Base-by-base conservation (phyloP, 1,284 basidiomycete species). In the Cryptococcus hybrid region DNA sequence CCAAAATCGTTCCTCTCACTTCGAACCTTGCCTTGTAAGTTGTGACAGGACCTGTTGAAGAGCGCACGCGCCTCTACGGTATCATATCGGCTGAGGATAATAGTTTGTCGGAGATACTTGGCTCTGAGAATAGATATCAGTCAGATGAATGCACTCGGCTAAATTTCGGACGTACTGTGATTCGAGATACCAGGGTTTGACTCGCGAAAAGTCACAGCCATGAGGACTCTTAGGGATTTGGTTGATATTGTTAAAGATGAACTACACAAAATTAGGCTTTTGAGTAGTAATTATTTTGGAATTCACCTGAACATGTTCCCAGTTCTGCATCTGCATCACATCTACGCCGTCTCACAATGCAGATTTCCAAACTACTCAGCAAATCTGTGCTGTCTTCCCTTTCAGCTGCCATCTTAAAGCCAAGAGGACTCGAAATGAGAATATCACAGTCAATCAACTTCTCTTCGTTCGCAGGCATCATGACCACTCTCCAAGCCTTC, bases 171-270 rank as follows among this genome's bases (percentile, higher is more conserved):
- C 89, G 73, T 79, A 94, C 87, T 91, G 84, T 70, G 88, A 88
- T 69, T 99, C 95, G 8, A 99, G 84, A 76, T 95, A 98, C 92
- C 93, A 99, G 3, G 92, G 90, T 79, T 96, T 97, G 68, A 98
- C 90, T 15, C 96, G 85, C 6, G 92, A 94, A 78, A 99, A 98
- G 78, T 99, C 96, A 30, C 91, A 87, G 56, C 96, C 90, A 67
- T 89, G 91, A 5, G 92, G 91, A 70, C 92, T 88, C 67, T 92
- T 90, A 0, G 96, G 96, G 24, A 98, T 82, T 64, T 87, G 83
- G 78, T 97, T 98, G 51, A 97, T 77, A 59, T 89, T 84, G 2
- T 84, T 85, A 64, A 98, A 81, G 47, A 96, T 84, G 73, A 91
- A 96, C 91, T 97, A 62, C 1, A 24, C 24, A 24, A 24, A 24